A percentile compares a stretch with the other conserved stretches of the same genome.
These are phyloP conservation scores for Cladosporium velox DNA, from an alignment of 2,329 filamentous ascomycete genomes.

Conservation along the genomic window DNA sequence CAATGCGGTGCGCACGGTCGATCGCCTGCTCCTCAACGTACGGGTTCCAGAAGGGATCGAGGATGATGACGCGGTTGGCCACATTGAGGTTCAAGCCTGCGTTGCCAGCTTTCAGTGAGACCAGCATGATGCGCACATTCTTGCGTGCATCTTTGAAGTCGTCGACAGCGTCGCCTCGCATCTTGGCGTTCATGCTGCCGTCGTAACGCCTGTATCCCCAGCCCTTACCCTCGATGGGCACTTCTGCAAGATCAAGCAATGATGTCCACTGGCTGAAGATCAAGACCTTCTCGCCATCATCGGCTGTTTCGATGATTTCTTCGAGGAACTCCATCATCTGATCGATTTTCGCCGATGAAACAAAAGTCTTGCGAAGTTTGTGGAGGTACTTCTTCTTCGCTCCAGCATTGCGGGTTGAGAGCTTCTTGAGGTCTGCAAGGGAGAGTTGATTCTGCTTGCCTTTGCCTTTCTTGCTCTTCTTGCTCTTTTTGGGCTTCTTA, in stretches of 20 bases:
- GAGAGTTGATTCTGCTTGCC: conserved; percentile 45
- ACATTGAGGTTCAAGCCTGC: conserved; percentile 82
- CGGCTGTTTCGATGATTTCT: conserved; percentile 43
- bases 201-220: conserved; percentile 71
- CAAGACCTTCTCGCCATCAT: conserved; percentile 71
- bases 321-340: conserved; percentile 67
- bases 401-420: conserved; percentile 63
- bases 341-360: conserved; percentile 73
- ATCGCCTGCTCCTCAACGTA: conserved; percentile 91
- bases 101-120: conserved; percentile 79
- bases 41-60: conserved; percentile 94
- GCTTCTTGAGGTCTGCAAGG: conserved; percentile 67
- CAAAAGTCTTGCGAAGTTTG: conserved; percentile 68
- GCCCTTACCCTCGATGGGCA: conserved; percentile 63
- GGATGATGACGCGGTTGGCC: conserved; percentile 82
- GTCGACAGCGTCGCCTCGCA: conserved; percentile 67
- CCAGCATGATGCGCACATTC: conserved; percentile 67
- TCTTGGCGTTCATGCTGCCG: conserved; percentile 68
- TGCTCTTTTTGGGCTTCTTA: conserved; percentile 42
- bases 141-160: conserved; percentile 65
- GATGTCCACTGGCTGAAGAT: conserved; percentile 83
- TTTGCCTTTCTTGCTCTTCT: conserved; percentile 36
- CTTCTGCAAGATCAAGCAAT: conserved; percentile 73
- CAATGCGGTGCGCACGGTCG: conserved; percentile 85
- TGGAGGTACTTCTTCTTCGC: conserved; percentile 70